These are phyloP conservation scores for Myrica gale DNA, from an alignment of 306 rosid genomes.

Conservation along the genomic window DNA sequence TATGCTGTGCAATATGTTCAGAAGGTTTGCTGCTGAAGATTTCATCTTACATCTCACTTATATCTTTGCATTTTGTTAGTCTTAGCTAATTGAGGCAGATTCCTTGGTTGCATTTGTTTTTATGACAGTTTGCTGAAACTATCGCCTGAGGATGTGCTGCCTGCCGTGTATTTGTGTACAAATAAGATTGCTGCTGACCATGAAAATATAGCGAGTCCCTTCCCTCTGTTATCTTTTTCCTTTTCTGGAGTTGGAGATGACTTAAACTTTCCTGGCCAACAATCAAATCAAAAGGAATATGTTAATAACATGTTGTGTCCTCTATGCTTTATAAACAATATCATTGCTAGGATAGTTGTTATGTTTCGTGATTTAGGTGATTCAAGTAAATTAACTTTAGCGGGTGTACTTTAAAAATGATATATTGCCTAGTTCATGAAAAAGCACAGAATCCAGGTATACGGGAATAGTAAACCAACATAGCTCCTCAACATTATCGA, in stretches of 20 bases:
- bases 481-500: background rate
- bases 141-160: constrained; percentile 83
- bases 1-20: constrained; percentile 88
- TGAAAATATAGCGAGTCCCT: constrained; percentile 65
- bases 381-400: background rate
- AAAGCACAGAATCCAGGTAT: background rate
- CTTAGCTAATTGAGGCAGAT: constrained; percentile 32
- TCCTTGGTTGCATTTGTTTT: constrained; percentile 29
- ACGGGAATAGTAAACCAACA: background rate
- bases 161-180: constrained; percentile 86
- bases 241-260: background rate
- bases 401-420: background rate
- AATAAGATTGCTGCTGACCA: constrained; percentile 85
- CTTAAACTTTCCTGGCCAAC: background rate
- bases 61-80: constrained; percentile 8
- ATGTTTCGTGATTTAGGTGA: background rate
- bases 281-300: background rate
- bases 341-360: background rate
- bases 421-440: too few species aligned
- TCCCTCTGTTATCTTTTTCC: constrained; percentile 1
- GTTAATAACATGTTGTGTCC: background rate
- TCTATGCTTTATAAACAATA: background rate
- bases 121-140: constrained; percentile 63
- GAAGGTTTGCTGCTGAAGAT: constrained; percentile 60
- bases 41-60: constrained; percentile 12